Evolutionary conservation across 78 protist species (phyloP).

Genomic region (Dictyostelium purpureum): DNA sequence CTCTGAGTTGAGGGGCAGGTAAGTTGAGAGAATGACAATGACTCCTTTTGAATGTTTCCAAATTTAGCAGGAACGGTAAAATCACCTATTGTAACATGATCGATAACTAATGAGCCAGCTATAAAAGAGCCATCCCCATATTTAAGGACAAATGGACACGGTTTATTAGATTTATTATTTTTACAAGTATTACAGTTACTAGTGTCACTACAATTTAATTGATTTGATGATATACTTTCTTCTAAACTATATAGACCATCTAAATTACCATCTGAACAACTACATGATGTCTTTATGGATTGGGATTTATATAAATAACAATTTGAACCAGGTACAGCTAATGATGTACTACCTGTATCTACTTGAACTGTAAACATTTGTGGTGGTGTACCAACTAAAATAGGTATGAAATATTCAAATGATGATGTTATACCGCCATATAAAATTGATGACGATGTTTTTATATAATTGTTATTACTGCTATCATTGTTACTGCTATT

Average conservation of each 20-base stretch:
- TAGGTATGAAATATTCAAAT: slow-evolving; percentile 42
- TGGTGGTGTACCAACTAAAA: slow-evolving; percentile 64
- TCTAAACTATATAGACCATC: background rate
- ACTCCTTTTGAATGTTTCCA: slow-evolving; percentile 40
- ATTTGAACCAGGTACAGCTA: slow-evolving; percentile 16
- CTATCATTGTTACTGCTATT: background rate
- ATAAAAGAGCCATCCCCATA: slow-evolving; percentile 47
- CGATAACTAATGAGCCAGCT: background rate
- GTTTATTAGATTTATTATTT: background rate
- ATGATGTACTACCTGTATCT: slow-evolving; percentile 64
- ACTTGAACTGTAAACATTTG: slow-evolving; percentile 51
- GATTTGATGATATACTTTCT: background rate
- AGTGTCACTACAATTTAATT: background rate
- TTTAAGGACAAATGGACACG: background rate
- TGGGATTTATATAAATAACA: slow-evolving; percentile 1
- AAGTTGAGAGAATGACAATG: slow-evolving; percentile 29
- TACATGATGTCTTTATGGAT: slow-evolving; percentile 9
- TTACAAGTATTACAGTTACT: background rate
- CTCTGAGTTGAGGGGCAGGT: slow-evolving; percentile 10
- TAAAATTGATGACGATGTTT: background rate
- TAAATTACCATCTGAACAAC: background rate
- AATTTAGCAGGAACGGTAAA: slow-evolving; percentile 11
- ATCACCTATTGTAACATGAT: slow-evolving; percentile 23
- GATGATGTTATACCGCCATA: slow-evolving; percentile 36
- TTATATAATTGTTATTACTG: background rate